Evolutionary conservation across 2,329 filamentous ascomycete genomes (phyloP).

Genomic region (Nothophoma quercina): DNA sequence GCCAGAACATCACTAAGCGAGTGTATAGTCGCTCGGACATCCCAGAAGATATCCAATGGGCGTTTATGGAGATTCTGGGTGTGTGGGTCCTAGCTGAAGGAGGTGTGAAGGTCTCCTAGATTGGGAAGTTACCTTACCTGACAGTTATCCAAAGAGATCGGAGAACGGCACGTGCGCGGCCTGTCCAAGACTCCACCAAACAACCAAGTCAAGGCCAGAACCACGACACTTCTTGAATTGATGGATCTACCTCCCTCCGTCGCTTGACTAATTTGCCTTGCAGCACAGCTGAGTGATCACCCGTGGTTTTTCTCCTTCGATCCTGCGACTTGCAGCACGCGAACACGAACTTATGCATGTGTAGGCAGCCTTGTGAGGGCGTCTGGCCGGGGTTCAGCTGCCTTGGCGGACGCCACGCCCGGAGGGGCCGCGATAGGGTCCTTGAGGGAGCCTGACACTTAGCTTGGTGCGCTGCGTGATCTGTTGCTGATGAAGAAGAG

Average conservation of each 20-base stretch:
- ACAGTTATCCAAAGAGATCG: neutral
- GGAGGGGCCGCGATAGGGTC: slow-evolving; percentile 9
- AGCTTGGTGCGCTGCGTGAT: slow-evolving; percentile 2
- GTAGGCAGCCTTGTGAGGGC: slow-evolving; percentile 2
- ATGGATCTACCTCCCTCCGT: neutral
- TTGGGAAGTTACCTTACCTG: neutral
- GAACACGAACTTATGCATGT: slow-evolving; percentile 3
- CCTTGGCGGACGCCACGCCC: slow-evolving; percentile 7
- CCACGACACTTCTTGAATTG: neutral
- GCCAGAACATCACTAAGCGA: slow-evolving; percentile 2
- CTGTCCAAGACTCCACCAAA: neutral
- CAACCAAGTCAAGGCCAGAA: neutral
- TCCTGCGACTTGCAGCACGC: neutral
- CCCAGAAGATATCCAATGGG: neutral
- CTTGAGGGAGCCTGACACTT: neutral
- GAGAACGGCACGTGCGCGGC: slow-evolving; percentile 4
- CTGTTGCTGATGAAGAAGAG: neutral
- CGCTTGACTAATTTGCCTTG: neutral
- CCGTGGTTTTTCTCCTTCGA: neutral
- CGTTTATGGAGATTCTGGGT: neutral
- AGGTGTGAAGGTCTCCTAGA: slow-evolving; percentile 2
- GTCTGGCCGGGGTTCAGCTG: slow-evolving; percentile 5
- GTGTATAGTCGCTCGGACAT: neutral
- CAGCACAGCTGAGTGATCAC: too few relatives aligned
- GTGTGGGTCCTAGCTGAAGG: slow-evolving; percentile 1